Percentiles rank a stretch among this genome's conserved stretches.
Evolutionary conservation across 2,329 filamentous ascomycete genomes (phyloP).

Genomic region (Fusarium papillatum): DNA sequence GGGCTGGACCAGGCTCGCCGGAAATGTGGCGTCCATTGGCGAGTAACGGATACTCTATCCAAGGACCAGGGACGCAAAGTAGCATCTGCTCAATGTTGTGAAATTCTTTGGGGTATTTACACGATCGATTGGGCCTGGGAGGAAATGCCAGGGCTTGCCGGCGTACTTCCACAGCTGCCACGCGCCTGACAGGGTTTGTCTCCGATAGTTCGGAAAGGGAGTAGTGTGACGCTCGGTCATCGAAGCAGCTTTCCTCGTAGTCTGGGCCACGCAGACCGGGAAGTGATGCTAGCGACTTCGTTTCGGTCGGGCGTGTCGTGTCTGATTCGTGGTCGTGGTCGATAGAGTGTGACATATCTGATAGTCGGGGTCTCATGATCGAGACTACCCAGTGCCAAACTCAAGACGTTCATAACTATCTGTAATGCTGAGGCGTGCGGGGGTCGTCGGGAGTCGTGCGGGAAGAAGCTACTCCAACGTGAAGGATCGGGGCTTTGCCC

Average conservation of each 20-base stretch:
- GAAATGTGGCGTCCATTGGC: not conserved
- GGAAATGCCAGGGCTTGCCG: not conserved
- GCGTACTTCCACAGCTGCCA: not conserved
- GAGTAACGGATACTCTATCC: not conserved
- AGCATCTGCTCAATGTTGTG: fast-evolving
- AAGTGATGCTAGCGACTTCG: not conserved
- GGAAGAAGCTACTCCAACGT: not conserved
- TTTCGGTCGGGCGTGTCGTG: not conserved
- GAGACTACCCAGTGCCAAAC: not conserved
- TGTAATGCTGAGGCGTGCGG: not conserved
- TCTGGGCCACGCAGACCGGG: not conserved
- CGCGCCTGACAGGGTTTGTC: not conserved
- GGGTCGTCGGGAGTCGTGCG: not conserved
- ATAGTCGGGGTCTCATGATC: not conserved
- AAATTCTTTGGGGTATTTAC: not conserved
- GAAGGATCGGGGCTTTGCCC: not conserved
- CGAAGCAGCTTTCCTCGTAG: not conserved
- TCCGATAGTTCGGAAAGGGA: not conserved
- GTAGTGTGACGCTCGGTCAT: not conserved
- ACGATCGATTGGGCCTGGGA: not conserved
- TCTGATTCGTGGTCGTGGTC: not conserved
- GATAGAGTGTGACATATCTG: not conserved
- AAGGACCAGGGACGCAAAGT: not conserved
- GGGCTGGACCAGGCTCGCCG: not conserved
- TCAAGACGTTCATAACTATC: not conserved